These are phyloP conservation scores for Lindgomyces ingoldianus DNA, from an alignment of 495 filamentous ascomycete species.

Conservation along the genomic window DNA sequence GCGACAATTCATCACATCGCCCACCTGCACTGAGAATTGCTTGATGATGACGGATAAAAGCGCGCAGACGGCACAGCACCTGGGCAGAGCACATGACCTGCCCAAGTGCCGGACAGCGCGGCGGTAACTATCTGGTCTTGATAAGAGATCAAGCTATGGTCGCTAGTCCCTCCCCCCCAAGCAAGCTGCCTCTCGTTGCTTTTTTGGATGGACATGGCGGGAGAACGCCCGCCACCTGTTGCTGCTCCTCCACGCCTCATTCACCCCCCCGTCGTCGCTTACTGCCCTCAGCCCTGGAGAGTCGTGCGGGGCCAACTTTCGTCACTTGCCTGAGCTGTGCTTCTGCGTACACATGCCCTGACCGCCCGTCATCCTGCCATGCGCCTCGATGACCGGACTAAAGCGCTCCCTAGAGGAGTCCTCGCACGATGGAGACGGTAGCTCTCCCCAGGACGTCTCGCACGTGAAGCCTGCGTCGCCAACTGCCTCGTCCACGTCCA, in stretches of 20 bases:
- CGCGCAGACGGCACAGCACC: background rate
- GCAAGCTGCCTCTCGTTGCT: conserved; percentile 2
- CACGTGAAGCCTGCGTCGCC: conserved; percentile 31
- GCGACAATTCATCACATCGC: too few relatives aligned
- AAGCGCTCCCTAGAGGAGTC: conserved; percentile 36
- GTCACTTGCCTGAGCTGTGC: background rate
- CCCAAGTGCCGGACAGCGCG: background rate
- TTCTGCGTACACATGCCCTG: background rate
- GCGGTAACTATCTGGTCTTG: background rate
- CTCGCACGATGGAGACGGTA: conserved; percentile 21
- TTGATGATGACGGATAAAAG: too few relatives aligned
- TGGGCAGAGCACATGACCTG: background rate
- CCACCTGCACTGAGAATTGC: too few relatives aligned
- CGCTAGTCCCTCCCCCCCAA: conserved; percentile 1
- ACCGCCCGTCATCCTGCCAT: conserved; percentile 12
- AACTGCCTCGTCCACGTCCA: conserved; percentile 21
- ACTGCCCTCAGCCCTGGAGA: background rate
- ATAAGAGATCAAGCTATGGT: background rate
- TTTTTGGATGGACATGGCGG: background rate
- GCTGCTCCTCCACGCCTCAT: conserved; percentile 4
- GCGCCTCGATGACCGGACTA: conserved; percentile 34
- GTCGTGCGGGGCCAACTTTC: conserved; percentile 9
- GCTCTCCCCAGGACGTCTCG: conserved; percentile 23
- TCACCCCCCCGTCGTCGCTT: conserved; percentile 1
- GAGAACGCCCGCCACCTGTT: background rate